Conservation (phyloP, 2,329 filamentous ascomycete genomes). For the Exophiala phaeomuriformis region DNA sequence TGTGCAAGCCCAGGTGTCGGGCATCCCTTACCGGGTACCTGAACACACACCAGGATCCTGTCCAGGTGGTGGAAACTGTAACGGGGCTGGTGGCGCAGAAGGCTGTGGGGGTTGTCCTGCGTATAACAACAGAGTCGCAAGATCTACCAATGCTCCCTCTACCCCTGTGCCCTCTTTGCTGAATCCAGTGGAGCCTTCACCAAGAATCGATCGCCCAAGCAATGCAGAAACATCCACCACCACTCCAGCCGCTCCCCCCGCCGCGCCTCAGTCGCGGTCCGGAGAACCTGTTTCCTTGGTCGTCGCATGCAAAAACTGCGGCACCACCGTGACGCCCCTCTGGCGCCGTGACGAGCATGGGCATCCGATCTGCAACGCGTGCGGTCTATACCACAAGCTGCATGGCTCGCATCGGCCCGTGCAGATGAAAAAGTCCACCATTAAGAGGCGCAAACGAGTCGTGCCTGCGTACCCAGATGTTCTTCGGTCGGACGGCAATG, state of each 20-base stretch:
- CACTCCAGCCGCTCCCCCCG: slow-evolving; percentile 1
- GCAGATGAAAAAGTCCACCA: slow-evolving; percentile 98
- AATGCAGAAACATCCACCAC: slow-evolving; percentile 5
- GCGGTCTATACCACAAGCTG: slow-evolving; percentile 92
- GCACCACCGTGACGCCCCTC: slow-evolving; percentile 89
- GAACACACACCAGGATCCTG: slow-evolving; percentile 66
- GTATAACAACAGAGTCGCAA: slow-evolving; percentile 87
- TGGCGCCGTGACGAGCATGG: slow-evolving; percentile 93
- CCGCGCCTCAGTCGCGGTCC: slow-evolving; percentile 8
- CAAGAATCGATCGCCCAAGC: slow-evolving; percentile 5
- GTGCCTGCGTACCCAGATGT: slow-evolving; percentile 62
- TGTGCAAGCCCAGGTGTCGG: slow-evolving; percentile 25
- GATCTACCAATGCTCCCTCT: slow-evolving; percentile 13
- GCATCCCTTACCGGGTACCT: slow-evolving; percentile 23
- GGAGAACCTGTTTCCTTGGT: slow-evolving; percentile 46
- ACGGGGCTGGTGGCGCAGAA: slow-evolving; percentile 90
- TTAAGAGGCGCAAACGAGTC: slow-evolving; percentile 90
- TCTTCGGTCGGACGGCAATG: slow-evolving; percentile 11
- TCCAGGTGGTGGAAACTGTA: slow-evolving; percentile 88
- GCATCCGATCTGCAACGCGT: slow-evolving; percentile 97
- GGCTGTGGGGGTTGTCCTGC: slow-evolving; percentile 94
- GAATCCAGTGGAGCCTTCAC: not conserved
- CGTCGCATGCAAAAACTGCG: slow-evolving; percentile 94
- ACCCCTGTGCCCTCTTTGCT: not conserved
- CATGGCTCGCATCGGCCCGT: slow-evolving; percentile 88